Evolutionary conservation across 2,329 filamentous ascomycete genomes (phyloP), one percentile per base, ranked within the genome.

Genomic region (Coleophoma eucalyptorum): DNA sequence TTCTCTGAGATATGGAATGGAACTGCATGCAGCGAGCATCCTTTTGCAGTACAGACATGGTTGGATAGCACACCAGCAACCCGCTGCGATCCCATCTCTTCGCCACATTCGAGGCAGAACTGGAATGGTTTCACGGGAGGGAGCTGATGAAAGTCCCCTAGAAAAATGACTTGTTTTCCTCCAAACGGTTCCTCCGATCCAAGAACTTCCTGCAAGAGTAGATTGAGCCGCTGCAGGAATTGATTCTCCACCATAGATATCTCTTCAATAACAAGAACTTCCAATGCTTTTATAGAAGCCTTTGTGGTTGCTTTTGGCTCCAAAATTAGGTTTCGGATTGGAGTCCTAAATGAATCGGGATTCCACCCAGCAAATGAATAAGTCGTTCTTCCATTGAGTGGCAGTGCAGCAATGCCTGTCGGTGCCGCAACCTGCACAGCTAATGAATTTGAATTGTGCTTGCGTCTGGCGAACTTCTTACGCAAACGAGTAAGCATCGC

Each of bases 211-310:
- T 59, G 54, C 15, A 64, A 21, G n/a, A 59, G 44, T 3, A 58
- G 15, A 41, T 59, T 57, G 35, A 63, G 47, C 1, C 60, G 48
- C 46, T 63, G 59, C 10, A 64, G 41, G 20, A 63, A 57, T 35
- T 59, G 55, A 31, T 58, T 61, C 15, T 64, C 61, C 5, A 63
- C 58, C 62, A 65, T 65, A 3, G 61, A 64, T 2, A 64, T 55
- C 31, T 65, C 62, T 43, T 65, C 61, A 6, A 65, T 51, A 3
- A 64, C 55, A 0, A 65, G 43, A 3, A 63, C 59, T 12, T 51
- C 21, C 10, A 58, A 35, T 4, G 20, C 42, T 8, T 16, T 12
- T 13, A 58, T 51, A 3, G 51, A 51, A 32, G 55, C 44, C 2
- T 18, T 10, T 1, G 51, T 49, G 2, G 43, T 35, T 3, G 35